Base-by-base conservation (phyloP, 108 stramenopile genomes). In the Chaetoceros tenuissimus region DNA sequence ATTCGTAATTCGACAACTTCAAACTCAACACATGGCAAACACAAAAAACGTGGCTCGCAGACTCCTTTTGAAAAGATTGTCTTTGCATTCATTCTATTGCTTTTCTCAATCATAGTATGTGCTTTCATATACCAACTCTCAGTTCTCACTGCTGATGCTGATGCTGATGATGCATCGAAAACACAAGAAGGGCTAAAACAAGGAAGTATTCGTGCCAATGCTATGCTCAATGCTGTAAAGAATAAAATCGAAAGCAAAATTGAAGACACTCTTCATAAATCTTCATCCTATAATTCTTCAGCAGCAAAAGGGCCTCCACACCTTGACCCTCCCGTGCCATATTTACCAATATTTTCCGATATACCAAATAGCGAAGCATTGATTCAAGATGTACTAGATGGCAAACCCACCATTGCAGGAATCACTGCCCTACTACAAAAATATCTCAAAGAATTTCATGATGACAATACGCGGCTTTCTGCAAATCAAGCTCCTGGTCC, bases 361-460 rank as follows among this genome's bases (percentile, higher is more conserved):
- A 65, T 77, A 22, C 45, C 50, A 24, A 52, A 74, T 54, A 60
- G 57, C 1, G 29, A 67, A 1, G 20, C 55, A 30, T 57, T 84
- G n/a, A 60, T 59, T 0, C 22, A 47, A 19, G 79, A 73, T 29
- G 78, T 74, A 10, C 17, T 84, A 25, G 52, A 50, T 0, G 73
- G 62, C 29, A 60, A 65, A 19, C 75, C 81, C 19, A 84, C 83
- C 55, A 61, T 84, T 28, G 74, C 83, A 0, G 81, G 81, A 0
- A 67, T 82, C 25, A 50, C 60, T 21, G 74, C 57, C 54, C 60
- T 81, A 0, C 48, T 84, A 8, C 68, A 80, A 63, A 44, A 74
- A 23, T 80, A 78, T 53, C 59, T 80, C 1, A 3, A 31, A 22
- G 53, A 51, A 19, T 46, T 84, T 17, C 79, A 80, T 13, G 52